A percentile compares a stretch with the other conserved stretches of the same genome.
Conservation (phyloP, 1,284 basidiomycete genomes). For the Cystobasidium pallidum region DNA sequence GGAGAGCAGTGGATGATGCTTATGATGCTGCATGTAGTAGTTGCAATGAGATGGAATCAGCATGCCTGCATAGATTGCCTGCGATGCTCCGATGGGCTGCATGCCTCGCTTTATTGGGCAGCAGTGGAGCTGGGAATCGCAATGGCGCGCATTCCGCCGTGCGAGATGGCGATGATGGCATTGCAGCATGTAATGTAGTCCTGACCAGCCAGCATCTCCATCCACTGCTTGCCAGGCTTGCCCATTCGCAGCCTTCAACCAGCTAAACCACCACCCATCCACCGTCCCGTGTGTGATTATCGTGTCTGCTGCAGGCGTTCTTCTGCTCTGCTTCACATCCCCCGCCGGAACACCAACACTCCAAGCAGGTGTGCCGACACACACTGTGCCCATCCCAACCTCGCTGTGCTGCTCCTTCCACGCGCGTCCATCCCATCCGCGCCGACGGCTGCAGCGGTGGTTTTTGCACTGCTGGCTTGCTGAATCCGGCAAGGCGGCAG, state of each 20-base stretch:
- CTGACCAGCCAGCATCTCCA: too few relatives aligned
- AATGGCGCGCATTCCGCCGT: constrained; percentile 8
- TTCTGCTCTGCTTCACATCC: constrained; percentile 1
- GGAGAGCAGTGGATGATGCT: too few relatives aligned
- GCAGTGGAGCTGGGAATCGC: too few relatives aligned
- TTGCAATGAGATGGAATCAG: too few relatives aligned
- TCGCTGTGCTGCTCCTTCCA: too few relatives aligned
- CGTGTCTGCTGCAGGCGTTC: neutral
- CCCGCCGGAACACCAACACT: too few relatives aligned
- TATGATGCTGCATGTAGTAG: too few relatives aligned
- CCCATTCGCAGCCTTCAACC: too few relatives aligned
- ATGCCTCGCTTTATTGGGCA: constrained; percentile 16
- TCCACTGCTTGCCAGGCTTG: too few relatives aligned
- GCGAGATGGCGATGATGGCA: neutral
- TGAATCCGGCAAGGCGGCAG: constrained; percentile 12
- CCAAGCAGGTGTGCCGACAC: neutral
- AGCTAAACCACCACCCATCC: too few relatives aligned
- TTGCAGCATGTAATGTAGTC: too few relatives aligned
- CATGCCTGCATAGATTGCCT: constrained; percentile 7
- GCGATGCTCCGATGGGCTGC: neutral
- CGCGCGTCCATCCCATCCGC: neutral
- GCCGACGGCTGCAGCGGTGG: neutral
- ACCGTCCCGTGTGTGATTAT: too few relatives aligned
- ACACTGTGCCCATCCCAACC: neutral
- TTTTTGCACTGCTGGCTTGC: neutral